A percentile compares a stretch with the other conserved stretches of the same genome.
phyloP scores from a whole-genome alignment of 495 filamentous ascomycete genomes.

The Glutinoglossum americanum region DNA sequence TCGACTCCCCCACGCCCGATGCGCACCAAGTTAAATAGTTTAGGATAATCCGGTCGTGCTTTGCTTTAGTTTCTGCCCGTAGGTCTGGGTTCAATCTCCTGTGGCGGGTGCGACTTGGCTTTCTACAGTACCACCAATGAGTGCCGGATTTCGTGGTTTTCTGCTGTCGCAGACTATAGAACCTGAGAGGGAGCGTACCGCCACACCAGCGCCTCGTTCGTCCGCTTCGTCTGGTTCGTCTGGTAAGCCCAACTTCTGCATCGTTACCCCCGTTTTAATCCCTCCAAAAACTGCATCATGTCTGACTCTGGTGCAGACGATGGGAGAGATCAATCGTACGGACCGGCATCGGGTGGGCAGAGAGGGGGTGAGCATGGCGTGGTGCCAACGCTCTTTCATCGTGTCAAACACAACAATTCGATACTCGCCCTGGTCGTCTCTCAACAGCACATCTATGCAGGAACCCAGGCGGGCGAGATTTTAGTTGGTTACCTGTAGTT shows the following conservation, averaged over 20 bases:
- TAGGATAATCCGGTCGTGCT: too few relatives aligned
- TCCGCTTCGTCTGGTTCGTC: neutral
- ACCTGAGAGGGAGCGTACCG: neutral
- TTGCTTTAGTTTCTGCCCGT: too few relatives aligned
- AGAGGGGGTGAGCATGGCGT: neutral
- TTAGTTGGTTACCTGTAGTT: constrained; percentile 26
- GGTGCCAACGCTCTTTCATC: constrained; percentile 38
- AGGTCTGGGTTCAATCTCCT: neutral
- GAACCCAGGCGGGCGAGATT: constrained; percentile 81
- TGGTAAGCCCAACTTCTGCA: neutral
- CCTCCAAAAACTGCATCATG: neutral
- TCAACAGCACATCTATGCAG: constrained; percentile 49
- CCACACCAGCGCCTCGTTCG: neutral
- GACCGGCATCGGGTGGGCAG: neutral
- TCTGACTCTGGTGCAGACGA: neutral
- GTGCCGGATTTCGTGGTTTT: neutral
- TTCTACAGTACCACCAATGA: neutral
- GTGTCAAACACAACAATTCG: constrained; percentile 46
- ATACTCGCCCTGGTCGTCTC: constrained; percentile 51
- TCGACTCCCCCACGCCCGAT: neutral
- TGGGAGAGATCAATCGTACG: neutral
- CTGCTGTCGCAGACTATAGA: neutral
- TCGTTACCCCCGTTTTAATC: neutral
- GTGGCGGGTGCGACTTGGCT: neutral
- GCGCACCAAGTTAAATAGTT: too few relatives aligned